These are phyloP conservation scores for Hydnum rufescens DNA, from an alignment of 768 basidiomycete genomes.

Conservation along the genomic window DNA sequence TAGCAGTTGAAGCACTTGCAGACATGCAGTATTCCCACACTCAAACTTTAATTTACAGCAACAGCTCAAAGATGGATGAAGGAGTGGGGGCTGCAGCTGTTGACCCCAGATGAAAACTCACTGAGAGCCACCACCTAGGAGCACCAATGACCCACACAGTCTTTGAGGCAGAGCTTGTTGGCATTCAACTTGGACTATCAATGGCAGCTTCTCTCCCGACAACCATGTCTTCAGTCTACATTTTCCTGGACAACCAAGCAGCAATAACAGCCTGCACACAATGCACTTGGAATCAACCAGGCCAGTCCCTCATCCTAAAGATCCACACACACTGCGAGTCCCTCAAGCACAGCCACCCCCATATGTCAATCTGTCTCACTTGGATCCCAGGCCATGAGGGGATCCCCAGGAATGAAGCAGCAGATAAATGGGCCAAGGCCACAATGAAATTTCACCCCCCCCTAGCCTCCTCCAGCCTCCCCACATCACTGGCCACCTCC, in stretches of 20 bases:
- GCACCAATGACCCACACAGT: neutral
- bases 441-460: too few relatives aligned
- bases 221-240: neutral
- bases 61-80: conserved; percentile 6
- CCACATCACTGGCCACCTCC: too few relatives aligned
- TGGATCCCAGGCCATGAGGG: too few relatives aligned
- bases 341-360: too few relatives aligned
- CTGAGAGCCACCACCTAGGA: neutral
- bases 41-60: conserved; percentile 3
- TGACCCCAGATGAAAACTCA: neutral
- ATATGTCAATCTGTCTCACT: too few relatives aligned
- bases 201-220: neutral
- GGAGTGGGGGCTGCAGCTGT: conserved; percentile 1
- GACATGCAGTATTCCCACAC: neutral
- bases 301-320: too few relatives aligned
- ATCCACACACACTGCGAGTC: too few relatives aligned
- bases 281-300: too few relatives aligned
- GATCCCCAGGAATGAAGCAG: too few relatives aligned
- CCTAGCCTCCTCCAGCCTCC: too few relatives aligned
- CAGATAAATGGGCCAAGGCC: too few relatives aligned
- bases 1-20: neutral
- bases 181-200: conserved; percentile 3
- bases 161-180: conserved; percentile 4
- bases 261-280: conserved; percentile 6
- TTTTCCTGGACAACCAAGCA: conserved; percentile 8